Base-by-base conservation (phyloP, 441 rosid genomes). In the Rhodomyrtus psidioides region DNA sequence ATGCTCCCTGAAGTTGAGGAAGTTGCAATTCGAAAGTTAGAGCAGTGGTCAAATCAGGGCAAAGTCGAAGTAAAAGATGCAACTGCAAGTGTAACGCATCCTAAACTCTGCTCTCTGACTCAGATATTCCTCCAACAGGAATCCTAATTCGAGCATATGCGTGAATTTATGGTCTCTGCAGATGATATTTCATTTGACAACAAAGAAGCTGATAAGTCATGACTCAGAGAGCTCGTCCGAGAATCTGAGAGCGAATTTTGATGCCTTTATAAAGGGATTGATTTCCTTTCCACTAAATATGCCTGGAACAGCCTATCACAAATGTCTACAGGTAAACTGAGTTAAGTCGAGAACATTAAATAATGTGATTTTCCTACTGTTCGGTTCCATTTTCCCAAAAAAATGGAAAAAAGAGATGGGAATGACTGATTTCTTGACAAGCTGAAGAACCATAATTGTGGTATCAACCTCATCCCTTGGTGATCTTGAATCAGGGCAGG, bases 401-500 rank as follows among this genome's bases (percentile, higher is more conserved):
- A 12, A 39, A 12, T 49, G 79, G 49, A 0, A 39, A 65, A 5
- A 21, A 39, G 49, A 70, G 8, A 70, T 21, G 79, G 79, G 14
- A 21, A 70, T 70, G 49, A 70, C n/a, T 70, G n/a, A 70, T 34
- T 70, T 55, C 58, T 62, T 70, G 49, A 34, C 8, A 70, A 1
- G 4, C 49, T 70, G 79, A 70, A 2, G 49, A 19, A 21, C 79
- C 49, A 21, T 39, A 34, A 34, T 70, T 70, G 10, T 70, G 16
- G 79, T 39, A 70, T 70, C n/a, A 3, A 70, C 79, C 49, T 79
- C 19, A 15, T 55, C 26, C 84, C 16, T 28, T 58, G 5, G 79
- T 39, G 49, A 39, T 70, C 49, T 3, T 70, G 79, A 70, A 70
- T 39, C 59, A 90, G 91, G 91, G 88, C 51, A 87, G 86, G 75